Percentiles rank a stretch among this genome's conserved stretches.
Conservation (phyloP, 768 basidiomycete genomes). For the Clitopilus passeckerianus region DNA sequence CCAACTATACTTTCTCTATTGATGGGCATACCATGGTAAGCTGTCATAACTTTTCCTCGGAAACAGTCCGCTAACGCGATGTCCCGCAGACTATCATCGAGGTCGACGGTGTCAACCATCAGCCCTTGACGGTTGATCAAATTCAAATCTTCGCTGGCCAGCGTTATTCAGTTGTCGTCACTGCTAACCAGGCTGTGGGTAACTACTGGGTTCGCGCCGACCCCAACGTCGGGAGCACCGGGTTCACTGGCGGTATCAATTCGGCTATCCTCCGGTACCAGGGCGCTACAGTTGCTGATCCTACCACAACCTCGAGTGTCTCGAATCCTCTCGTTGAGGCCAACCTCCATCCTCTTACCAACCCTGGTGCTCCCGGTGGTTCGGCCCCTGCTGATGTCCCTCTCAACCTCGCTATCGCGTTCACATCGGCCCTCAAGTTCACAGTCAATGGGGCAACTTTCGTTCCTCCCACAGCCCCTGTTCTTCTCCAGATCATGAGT, state of each 20-base stretch:
- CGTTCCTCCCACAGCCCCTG: conserved; percentile 34
- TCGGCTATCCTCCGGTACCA: conserved; percentile 48
- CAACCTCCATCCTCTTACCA: not conserved
- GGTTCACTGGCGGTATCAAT: conserved; percentile 34
- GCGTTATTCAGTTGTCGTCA: conserved; percentile 31
- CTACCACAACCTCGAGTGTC: conserved; percentile 22
- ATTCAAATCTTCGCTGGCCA: conserved; percentile 35
- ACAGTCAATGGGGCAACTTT: conserved; percentile 23
- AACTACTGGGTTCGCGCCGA: conserved; percentile 52
- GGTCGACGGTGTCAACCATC: conserved; percentile 37
- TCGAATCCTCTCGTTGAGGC: not conserved
- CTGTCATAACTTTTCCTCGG: conserved; percentile 9
- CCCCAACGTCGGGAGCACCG: conserved; percentile 14
- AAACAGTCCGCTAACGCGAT: not conserved
- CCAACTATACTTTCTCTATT: conserved; percentile 37
- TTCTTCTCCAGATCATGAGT: conserved; percentile 45
- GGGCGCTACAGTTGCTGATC: conserved; percentile 40
- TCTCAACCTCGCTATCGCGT: conserved; percentile 13
- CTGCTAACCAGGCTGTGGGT: conserved; percentile 35
- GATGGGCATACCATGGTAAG: conserved; percentile 44
- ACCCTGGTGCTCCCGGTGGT: not conserved
- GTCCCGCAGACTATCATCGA: conserved; percentile 45
- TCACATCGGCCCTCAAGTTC: not conserved
- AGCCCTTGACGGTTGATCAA: conserved; percentile 37
- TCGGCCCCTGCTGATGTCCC: conserved; percentile 6